Evolutionary conservation across 768 basidiomycete species (phyloP).

Genomic region (Leucocoprinus leucothites): DNA sequence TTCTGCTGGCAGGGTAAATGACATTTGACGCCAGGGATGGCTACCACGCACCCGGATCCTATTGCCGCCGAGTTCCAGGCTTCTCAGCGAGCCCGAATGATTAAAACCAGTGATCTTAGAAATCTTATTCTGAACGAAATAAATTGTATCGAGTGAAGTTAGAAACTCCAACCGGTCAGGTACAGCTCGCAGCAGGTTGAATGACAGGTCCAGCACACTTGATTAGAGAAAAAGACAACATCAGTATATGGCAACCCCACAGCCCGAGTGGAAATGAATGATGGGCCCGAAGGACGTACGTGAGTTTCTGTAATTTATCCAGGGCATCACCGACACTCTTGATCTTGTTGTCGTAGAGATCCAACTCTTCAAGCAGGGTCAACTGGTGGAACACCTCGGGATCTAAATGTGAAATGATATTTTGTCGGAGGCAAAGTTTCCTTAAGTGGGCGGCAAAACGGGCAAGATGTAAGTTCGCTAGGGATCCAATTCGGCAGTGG

Average conservation of each 20-base stretch:
- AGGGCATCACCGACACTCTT: conserved; percentile 70
- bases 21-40: not conserved
- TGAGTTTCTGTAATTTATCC: conserved; percentile 49
- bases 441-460: conserved; percentile 71
- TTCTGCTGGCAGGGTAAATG: conserved; percentile 40
- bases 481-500: conserved; percentile 71
- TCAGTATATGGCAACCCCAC: not conserved
- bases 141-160: conserved; percentile 67
- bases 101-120: conserved; percentile 70
- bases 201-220: conserved; percentile 89
- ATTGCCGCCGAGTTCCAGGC: conserved; percentile 93
- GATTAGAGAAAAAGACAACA: conserved; percentile 4
- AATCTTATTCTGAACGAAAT: conserved; percentile 97
- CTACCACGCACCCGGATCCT: conserved; percentile 67
- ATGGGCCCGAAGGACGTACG: conserved; percentile 36
- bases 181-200: conserved; percentile 80
- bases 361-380: conserved; percentile 78
- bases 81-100: conserved; percentile 54
- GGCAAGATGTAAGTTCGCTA: conserved; percentile 62
- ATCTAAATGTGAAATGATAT: conserved; percentile 71
- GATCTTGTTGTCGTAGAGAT: conserved; percentile 94
- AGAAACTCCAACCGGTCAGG: conserved; percentile 62
- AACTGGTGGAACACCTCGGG: conserved; percentile 67
- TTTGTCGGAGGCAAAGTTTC: conserved; percentile 83
- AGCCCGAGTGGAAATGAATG: not conserved